Evolutionary conservation across 2,329 filamentous ascomycete genomes (phyloP), one percentile per base, ranked within the genome.

Genomic region (Calonectria montana): DNA sequence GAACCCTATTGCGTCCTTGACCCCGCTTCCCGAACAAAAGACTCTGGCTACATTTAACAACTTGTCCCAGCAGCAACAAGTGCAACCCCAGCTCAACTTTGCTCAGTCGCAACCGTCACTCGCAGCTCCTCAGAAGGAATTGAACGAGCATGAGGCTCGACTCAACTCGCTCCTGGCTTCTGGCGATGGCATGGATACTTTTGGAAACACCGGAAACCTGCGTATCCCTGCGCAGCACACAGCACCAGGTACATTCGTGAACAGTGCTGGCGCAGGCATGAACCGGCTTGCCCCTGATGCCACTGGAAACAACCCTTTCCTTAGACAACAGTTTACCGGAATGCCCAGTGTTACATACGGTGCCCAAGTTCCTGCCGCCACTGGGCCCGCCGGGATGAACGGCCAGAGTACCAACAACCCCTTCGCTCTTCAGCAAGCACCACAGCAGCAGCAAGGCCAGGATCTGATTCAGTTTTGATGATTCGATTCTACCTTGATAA

Each of bases 191-290:
- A 94, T 97, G 87, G 97, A 99, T 81, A 99, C 97, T 0, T 99
- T 97, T 82, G 97, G 97, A 75, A 99, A 99, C 82, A 94, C 94
- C n/a, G 97, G 97, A 76, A 94, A 98, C 75, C 88, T 98, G 57
- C 95, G 97, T 83, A 97, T 99, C 75, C 97, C 97, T 1, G 92
- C 97, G 2, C 97, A 99, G 82, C 97, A 99, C 83, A 99, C 97
- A 0, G 95, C 97, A 1, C 97, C 97, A 0, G 97, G 96, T 29
- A 97, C 94, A 0, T 99, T 98, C 82, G 93, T 99, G 85, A 99
- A 99, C 85, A 97, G 94, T 72, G 95, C 97, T 8, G 97, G 97
- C 62, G 88, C 93, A 43, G 94, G 94, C n/a, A 85, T 94, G 69
- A 91, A 91, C 77, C 90, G 90, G 70, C 84, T 98, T 50, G 94